Conservation (phyloP, 2,329 filamentous ascomycete species). For the Amauroascus verrucosus region DNA sequence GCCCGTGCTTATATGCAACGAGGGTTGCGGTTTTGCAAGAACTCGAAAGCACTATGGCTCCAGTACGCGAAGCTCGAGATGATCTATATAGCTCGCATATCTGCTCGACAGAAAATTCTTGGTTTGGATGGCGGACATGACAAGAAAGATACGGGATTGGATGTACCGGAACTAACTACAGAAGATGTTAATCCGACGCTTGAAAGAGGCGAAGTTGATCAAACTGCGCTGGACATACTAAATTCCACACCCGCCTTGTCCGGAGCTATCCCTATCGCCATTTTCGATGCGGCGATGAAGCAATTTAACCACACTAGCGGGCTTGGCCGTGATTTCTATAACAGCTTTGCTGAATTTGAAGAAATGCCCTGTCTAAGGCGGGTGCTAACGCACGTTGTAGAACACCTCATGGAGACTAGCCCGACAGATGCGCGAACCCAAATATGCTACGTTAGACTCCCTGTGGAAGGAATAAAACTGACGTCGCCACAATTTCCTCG, state of each 20-base stretch:
- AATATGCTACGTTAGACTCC: conserved; percentile 61
- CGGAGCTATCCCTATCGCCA: conserved; percentile 85
- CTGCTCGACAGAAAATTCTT: conserved; percentile 58
- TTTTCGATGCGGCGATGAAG: conserved; percentile 77
- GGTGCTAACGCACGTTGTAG: conserved; percentile 64
- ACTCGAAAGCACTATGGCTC: conserved; percentile 64
- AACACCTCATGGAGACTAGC: conserved; percentile 48
- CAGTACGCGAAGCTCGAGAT: conserved; percentile 88
- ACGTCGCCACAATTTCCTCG: conserved; percentile 61
- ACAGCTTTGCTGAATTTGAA: conserved; percentile 62
- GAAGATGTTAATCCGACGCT: conserved; percentile 51
- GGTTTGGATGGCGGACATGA: conserved; percentile 45
- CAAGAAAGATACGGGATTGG: conserved; percentile 39
- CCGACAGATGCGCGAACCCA: conserved; percentile 55
- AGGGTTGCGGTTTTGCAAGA: conserved; percentile 79
- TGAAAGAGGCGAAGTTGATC: conserved; percentile 44
- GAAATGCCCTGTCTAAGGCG: conserved; percentile 53
- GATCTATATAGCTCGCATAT: conserved; percentile 77
- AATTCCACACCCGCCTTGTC: conserved; percentile 68
- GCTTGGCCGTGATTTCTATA: conserved; percentile 67
- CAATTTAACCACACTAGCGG: conserved; percentile 58
- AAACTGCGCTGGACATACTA: conserved; percentile 52
- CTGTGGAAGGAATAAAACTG: conserved; percentile 55
- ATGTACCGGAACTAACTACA: conserved; percentile 50
- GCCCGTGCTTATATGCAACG: conserved; percentile 80